Base-by-base conservation (phyloP, 495 filamentous ascomycete species). In the Penicillium waksmanii region DNA sequence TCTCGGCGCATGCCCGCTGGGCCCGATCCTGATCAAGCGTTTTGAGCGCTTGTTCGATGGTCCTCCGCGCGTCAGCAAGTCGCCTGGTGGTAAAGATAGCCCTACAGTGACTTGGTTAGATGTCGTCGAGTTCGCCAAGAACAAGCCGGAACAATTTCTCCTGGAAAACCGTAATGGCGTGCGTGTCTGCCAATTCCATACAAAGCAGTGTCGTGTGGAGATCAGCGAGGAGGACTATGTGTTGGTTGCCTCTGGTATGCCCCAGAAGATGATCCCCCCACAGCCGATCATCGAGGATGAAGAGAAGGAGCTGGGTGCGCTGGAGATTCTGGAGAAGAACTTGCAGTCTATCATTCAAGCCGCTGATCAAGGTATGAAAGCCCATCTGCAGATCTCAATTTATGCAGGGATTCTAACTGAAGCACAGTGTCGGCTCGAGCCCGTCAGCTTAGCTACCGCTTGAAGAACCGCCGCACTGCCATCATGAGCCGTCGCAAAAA, bases 181-280 rank as follows among this genome's bases (percentile, higher is more conserved):
- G 57, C 85, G 85, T 19, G 85, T 87, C 34, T 94, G 92, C 61
- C 90, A 90, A 57, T 93, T 95, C 71, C 85, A 88, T 60, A 86
- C 91, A 49, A 92, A 92, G 65, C 89, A 91, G 61, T 84, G 87
- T 63, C 83, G 88, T 23, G 89, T 95, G 35, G 91, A 96, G 72
- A 94, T 96, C 60, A 87, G 86, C 36, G 91, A 95, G 71, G 91
- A 94, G 68, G 92, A 96, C 68, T 95, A 86, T 77, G 80, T 90
- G 38, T 74, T 96, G 55, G 91, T 96, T 66, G 80, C 83, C 23
- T 92, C 89, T 15, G 92, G 92, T 31, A 88, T 89, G 60, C 85
- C 91, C 15, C 89, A 95, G 73, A 87, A 91, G 73, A 86, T 96
- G 74, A 90, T 90, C 33, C 89, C 92, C 15, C 89, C 87, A 13